phyloP scores from a whole-genome alignment of 225 moss, liverwort and hornwort genomes.

The Bryum argenteum region DNA sequence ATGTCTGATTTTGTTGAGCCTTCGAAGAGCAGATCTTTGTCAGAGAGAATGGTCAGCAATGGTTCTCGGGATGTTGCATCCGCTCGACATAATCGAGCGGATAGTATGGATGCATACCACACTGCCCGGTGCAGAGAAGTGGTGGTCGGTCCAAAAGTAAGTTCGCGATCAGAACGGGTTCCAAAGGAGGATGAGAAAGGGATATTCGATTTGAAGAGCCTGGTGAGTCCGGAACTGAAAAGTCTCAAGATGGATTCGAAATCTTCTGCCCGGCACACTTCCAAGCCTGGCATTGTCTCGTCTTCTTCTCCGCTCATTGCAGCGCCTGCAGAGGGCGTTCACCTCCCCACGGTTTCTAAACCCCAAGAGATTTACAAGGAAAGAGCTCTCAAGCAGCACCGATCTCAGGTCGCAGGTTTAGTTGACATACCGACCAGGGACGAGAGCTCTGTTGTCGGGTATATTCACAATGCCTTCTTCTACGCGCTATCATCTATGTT shows the following conservation, averaged over 20 bases:
- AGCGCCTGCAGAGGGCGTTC: slow-evolving; percentile 18
- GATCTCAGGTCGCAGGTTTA: slow-evolving; percentile 16
- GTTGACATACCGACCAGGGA: background rate
- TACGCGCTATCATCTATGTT: too few relatives aligned
- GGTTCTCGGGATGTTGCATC: slow-evolving; percentile 1
- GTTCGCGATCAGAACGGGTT: slow-evolving; percentile 20
- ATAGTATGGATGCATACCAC: slow-evolving; percentile 27
- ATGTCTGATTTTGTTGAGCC: slow-evolving; percentile 45
- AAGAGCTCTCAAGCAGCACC: slow-evolving; percentile 26
- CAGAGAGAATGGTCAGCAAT: slow-evolving; percentile 3
- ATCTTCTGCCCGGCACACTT: slow-evolving; percentile 30
- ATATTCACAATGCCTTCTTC: background rate
- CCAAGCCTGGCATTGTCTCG: slow-evolving; percentile 22
- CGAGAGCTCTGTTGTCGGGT: slow-evolving; percentile 30
- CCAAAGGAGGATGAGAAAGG: slow-evolving; percentile 21
- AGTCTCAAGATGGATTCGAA: slow-evolving; percentile 37
- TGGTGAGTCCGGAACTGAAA: slow-evolving; percentile 38
- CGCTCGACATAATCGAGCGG: slow-evolving; percentile 17
- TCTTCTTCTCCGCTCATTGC: slow-evolving; percentile 27
- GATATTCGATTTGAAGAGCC: slow-evolving; percentile 20
- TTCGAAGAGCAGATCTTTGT: slow-evolving; percentile 23
- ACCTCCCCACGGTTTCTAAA: slow-evolving; percentile 29
- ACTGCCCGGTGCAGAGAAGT: slow-evolving; percentile 31
- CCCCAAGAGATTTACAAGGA: slow-evolving; percentile 16
- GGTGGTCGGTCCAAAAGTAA: slow-evolving; percentile 24